Base-by-base conservation (phyloP, 306 rosid species). In the Cicer cuneatum region DNA sequence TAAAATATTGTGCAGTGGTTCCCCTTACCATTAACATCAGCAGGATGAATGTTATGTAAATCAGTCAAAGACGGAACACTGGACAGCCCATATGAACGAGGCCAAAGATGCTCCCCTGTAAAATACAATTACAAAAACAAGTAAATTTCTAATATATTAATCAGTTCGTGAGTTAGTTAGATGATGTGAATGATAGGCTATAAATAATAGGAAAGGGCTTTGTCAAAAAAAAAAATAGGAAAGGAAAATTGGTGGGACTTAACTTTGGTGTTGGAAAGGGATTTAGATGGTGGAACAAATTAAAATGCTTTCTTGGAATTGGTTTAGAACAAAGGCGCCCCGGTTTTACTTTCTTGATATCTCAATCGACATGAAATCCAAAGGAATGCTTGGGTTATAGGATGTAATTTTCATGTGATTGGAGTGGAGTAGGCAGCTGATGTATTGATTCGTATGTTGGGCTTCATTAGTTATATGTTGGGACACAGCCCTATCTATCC, bases 61-160 rank as follows among this genome's bases (percentile, higher is more conserved):
- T 90, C 93, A 60, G 90, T 85, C 83, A 90, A 74, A 24, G 96
- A 83, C 59, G 90, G 82, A 57, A 87, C 90, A 59, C 64, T 63
- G 2, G 66, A 78, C 63, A 90, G 57, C 46, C 96, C 96, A 86
- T 85, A 90, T 66, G 93, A 90, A 61, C 91, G 90, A 56, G 96
- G 96, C 93, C 96, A 88, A 40, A 88, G 86, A 81, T 86, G 93
- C 72, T 88, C 96, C 86, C 96, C 91, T 88, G 80, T 39, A 47
- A 75, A 69, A 75, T 54, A 29, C 43, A 10, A 35, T 29, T 18
- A 24, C 14, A 65, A 64, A 61, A 79, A 45, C 37, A 49, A 80
- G 62, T 29, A 10, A 71, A 41, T 46, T 57, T n/a, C n/a, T 8
- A 29, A 57, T 33, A 6, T 2, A 7, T 51, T 51, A 7, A 15